These are phyloP conservation scores for Lantana camara DNA, from an alignment of 257 asterid genomes.

Conservation along the genomic window DNA sequence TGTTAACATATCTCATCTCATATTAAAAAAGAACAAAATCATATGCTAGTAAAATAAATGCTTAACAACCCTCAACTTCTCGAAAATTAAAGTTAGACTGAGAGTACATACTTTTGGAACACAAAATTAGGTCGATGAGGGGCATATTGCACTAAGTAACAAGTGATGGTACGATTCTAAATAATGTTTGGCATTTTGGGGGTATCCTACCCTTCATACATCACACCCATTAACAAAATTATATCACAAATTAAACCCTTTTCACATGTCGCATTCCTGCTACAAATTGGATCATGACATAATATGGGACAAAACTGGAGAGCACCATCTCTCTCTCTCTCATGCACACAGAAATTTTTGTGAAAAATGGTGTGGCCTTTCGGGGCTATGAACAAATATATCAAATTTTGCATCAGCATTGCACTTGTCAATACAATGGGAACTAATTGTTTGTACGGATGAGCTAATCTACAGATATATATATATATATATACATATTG, in stretches of 20 bases:
- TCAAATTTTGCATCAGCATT: slow-evolving; percentile 1
- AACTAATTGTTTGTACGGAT: too few species aligned
- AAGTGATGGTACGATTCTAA: slow-evolving; percentile 2
- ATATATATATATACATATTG: too few species aligned
- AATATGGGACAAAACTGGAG: background rate
- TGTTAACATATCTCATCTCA: too few species aligned
- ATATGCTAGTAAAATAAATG: too few species aligned
- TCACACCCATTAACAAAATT: slow-evolving; percentile 22
- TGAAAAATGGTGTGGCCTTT: slow-evolving; percentile 7
- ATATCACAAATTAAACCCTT: slow-evolving; percentile 4
- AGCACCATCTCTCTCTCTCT: slow-evolving; percentile 10
- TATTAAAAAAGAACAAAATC: too few species aligned
- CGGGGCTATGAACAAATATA: background rate
- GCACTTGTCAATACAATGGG: background rate
- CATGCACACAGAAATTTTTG: background rate
- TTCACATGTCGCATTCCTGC: slow-evolving; percentile 32
- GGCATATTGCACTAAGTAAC: background rate
- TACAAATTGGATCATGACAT: slow-evolving; percentile 34
- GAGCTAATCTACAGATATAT: too few species aligned
- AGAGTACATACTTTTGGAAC: too few species aligned
- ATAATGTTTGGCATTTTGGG: background rate
- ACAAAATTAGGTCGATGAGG: slow-evolving; percentile 37
- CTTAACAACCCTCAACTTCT: too few species aligned
- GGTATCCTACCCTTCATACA: slow-evolving; percentile 36
- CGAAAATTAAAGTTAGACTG: too few species aligned